A percentile compares a stretch with the other conserved stretches of the same genome.
These are phyloP conservation scores for Rhododendron williamsianum DNA, from an alignment of 148 eudicot species.

Conservation along the genomic window DNA sequence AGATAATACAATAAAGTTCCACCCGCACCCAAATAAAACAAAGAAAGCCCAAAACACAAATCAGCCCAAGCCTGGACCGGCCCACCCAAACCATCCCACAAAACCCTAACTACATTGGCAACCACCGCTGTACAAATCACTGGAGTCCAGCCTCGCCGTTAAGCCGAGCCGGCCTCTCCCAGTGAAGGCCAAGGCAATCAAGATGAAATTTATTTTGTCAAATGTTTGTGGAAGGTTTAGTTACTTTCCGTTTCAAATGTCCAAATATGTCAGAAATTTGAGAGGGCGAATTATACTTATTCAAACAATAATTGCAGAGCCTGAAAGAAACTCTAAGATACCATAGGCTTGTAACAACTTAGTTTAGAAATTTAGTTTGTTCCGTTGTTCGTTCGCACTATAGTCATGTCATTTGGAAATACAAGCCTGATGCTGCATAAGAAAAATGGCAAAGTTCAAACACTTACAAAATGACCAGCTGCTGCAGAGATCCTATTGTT, in stretches of 20 bases:
- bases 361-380: not conserved
- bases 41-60: too few relatives aligned
- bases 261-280: not conserved
- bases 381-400: not conserved
- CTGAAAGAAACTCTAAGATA: not conserved
- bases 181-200: too few relatives aligned
- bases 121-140: too few relatives aligned
- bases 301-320: not conserved
- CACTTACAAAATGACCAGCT: slow-evolving; percentile 61
- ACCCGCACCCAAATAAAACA: too few relatives aligned
- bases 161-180: too few relatives aligned
- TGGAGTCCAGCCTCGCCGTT: too few relatives aligned
- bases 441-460: slow-evolving; percentile 1
- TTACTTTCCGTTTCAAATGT: not conserved
- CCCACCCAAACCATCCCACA: too few relatives aligned
- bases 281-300: not conserved
- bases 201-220: not conserved
- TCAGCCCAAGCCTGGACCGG: too few relatives aligned
- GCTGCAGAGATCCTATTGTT: slow-evolving; percentile 56
- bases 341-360: not conserved
- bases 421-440: not conserved
- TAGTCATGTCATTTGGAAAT: not conserved
- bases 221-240: not conserved
- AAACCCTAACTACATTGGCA: too few relatives aligned
- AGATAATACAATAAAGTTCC: too few relatives aligned